phyloP scores from a whole-genome alignment of 495 filamentous ascomycete species.

The Xylaria intraflava region DNA sequence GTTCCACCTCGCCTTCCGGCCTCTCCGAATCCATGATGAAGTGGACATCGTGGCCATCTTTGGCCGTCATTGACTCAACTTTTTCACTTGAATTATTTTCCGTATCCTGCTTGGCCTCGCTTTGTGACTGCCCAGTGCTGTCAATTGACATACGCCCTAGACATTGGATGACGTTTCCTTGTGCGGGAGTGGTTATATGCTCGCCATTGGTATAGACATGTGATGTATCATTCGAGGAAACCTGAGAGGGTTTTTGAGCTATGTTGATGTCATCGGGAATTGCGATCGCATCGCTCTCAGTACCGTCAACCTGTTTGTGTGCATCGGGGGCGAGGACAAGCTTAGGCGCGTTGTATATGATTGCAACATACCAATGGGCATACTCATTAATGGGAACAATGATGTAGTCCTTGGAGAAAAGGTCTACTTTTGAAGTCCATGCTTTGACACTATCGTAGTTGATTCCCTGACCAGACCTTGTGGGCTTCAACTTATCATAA shows the following conservation, averaged over 20 bases:
- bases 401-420: slow-evolving; percentile 82
- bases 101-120: slow-evolving; percentile 15
- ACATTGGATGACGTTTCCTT: slow-evolving; percentile 13
- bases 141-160: slow-evolving; percentile 24
- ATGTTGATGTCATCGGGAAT: slow-evolving; percentile 12
- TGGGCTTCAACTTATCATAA: slow-evolving; percentile 60
- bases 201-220: not conserved
- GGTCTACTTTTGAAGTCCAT: slow-evolving; percentile 83
- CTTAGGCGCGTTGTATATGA: slow-evolving; percentile 81
- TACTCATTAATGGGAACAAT: slow-evolving; percentile 86
- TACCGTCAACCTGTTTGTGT: slow-evolving; percentile 15
- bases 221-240: not conserved
- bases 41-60: slow-evolving; percentile 6
- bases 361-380: slow-evolving; percentile 89
- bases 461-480: slow-evolving; percentile 49
- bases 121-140: slow-evolving; percentile 5
- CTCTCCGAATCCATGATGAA: slow-evolving; percentile 3
- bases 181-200: not conserved
- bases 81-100: slow-evolving; percentile 4
- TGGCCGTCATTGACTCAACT: not conserved
- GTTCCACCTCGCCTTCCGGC: slow-evolving; percentile 8
- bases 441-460: slow-evolving; percentile 77
- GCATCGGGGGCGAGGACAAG: slow-evolving; percentile 33
- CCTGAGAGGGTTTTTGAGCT: not conserved
- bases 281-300: slow-evolving; percentile 11